Evolutionary conservation across 2,329 filamentous ascomycete species (phyloP).

Genomic region (Rugonectria rugulosa): DNA sequence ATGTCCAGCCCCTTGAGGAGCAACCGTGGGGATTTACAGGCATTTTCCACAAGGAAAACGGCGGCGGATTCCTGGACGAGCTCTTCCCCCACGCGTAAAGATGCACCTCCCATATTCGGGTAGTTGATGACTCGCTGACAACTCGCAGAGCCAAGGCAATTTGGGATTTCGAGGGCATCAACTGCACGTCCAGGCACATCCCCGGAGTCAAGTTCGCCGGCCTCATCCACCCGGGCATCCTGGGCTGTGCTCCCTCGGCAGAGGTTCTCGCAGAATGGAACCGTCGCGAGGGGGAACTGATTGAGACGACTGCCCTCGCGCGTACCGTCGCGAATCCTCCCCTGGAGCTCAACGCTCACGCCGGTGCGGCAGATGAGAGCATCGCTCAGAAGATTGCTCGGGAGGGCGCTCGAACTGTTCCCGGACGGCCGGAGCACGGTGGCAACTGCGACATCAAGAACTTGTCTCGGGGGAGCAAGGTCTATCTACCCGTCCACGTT

Average conservation of each 20-base stretch:
- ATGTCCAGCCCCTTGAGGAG: slow-evolving; percentile 87
- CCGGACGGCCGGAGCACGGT: slow-evolving; percentile 84
- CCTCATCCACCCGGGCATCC: slow-evolving; percentile 89
- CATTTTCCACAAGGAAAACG: slow-evolving; percentile 80
- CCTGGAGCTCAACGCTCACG: slow-evolving; percentile 74
- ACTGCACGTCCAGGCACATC: slow-evolving; percentile 86
- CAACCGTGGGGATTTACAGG: slow-evolving; percentile 92
- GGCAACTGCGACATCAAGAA: slow-evolving; percentile 96
- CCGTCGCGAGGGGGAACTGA: slow-evolving; percentile 80
- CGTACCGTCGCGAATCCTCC: slow-evolving; percentile 82
- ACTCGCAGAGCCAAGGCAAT: slow-evolving; percentile 59
- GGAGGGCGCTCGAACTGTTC: slow-evolving; percentile 87
- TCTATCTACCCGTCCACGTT: slow-evolving; percentile 89
- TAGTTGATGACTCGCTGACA: not conserved
- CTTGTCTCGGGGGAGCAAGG: slow-evolving; percentile 77
- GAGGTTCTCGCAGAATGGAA: slow-evolving; percentile 86
- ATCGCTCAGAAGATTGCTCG: slow-evolving; percentile 72
- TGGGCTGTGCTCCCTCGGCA: slow-evolving; percentile 85
- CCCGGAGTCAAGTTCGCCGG: slow-evolving; percentile 88
- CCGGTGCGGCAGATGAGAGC: slow-evolving; percentile 66
- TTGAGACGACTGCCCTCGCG: slow-evolving; percentile 70
- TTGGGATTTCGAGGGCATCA: slow-evolving; percentile 65
- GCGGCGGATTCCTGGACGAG: slow-evolving; percentile 88
- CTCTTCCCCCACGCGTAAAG: slow-evolving; percentile 79
- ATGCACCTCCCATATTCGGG: too few relatives aligned